Base-by-base conservation (phyloP, 495 filamentous ascomycete genomes). In the Aspergillus ellipticus region DNA sequence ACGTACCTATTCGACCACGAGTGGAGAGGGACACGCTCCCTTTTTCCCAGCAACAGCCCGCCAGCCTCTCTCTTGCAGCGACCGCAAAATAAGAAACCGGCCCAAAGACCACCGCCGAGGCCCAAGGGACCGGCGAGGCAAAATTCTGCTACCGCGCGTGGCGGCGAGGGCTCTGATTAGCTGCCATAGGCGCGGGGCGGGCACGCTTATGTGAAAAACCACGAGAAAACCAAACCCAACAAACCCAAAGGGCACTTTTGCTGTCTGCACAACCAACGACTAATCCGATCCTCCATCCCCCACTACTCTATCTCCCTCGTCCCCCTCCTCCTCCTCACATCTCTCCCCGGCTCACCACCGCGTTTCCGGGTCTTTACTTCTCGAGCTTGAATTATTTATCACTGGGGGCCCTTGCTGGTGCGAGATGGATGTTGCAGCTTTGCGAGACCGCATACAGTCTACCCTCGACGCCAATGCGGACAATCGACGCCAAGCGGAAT, bases 401-500 rank as follows among this genome's bases (percentile, higher is more conserved):
- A 59, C 59, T 60, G 69, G 70, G 72, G 72, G 62, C 64, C 66
- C 59, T 61, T 53, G 49, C 58, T 64, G 67, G 64, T 69, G 62
- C 66, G 72, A 68, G 62, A 97, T 97, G 94, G 92, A 97, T 81
- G 89, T 87, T 70, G 81, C 84, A 71, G 85, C 84, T 67, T 82
- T 98, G 67, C 82, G 92, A 74, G 85, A 85, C 79, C 89, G 91
- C 72, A 90, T 97, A 71, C 82, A 87, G 69, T 87, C 88, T 66
- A 97, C 91, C 46, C 84, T 97, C 64, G 86, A 90, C 63, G 70
- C 88, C 58, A 89, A 97, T 79, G 85, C 90, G 62, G 89, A 94
- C 63, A 84, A 79, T 71, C 84, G 94, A 66, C 84, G 85, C 62
- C 85, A 89, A 70, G 94, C 92, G 55, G 95, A 97, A 78, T 74